phyloP scores from a whole-genome alignment of 371 early-diverging fungal genomes.

The Mucor circinelloides region DNA sequence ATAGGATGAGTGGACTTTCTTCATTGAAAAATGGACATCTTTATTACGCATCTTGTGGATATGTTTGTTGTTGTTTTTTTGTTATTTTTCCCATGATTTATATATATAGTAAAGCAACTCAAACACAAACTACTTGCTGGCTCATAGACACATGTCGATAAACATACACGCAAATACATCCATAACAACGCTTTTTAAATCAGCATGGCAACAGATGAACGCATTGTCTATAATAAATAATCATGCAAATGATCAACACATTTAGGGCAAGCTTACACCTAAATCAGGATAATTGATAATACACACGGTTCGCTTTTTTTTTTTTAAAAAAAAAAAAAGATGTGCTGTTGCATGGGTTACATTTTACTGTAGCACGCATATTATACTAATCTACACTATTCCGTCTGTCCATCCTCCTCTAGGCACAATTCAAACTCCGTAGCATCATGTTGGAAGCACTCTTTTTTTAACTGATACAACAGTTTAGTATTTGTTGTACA shows the following conservation, averaged over 20 bases:
- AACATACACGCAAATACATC: background rate
- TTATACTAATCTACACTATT: background rate
- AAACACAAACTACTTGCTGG: background rate
- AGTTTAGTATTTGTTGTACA: background rate
- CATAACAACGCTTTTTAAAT: background rate
- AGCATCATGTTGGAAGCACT: background rate
- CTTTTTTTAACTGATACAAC: background rate
- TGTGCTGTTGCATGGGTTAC: background rate
- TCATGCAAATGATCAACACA: background rate
- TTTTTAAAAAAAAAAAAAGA: too few species aligned
- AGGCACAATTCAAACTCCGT: background rate
- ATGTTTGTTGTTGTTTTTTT: conserved; percentile 1
- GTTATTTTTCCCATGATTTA: background rate
- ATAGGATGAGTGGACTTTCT: background rate
- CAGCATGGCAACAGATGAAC: background rate
- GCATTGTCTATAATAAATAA: background rate
- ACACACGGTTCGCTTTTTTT: too few species aligned
- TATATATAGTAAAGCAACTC: background rate
- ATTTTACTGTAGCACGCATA: background rate
- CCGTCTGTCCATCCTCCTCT: background rate
- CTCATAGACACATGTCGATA: background rate
- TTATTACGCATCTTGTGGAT: background rate
- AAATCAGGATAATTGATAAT: background rate
- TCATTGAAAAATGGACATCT: background rate
- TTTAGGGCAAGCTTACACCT: background rate